Evolutionary conservation across 2,329 filamentous ascomycete genomes (phyloP).

Genomic region (Trichoderma brevicompactum): DNA sequence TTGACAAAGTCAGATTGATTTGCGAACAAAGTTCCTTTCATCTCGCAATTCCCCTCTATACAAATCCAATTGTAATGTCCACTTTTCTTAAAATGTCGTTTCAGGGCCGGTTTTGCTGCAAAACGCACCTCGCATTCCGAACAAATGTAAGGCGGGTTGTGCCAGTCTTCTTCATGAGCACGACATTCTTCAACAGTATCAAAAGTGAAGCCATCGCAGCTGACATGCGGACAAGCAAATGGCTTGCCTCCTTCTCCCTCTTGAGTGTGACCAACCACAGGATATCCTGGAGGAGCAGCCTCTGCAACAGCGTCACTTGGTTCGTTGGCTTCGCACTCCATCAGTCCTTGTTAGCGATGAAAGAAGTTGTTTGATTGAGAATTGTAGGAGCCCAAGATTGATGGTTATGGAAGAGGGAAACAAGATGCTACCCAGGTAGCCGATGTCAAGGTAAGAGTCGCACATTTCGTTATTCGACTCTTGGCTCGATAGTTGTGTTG

Average conservation of each 20-base stretch:
- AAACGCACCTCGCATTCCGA: slow-evolving; percentile 33
- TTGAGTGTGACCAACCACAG: neutral
- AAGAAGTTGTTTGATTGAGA: too few relatives aligned
- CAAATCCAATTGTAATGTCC: slow-evolving; percentile 25
- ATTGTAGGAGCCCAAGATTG: neutral
- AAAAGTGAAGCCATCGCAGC: slow-evolving; percentile 37
- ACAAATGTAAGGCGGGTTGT: slow-evolving; percentile 34
- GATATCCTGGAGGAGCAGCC: neutral
- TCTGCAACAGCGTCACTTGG: neutral
- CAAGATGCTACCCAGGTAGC: neutral
- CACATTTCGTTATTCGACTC: neutral
- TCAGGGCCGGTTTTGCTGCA: slow-evolving; percentile 33
- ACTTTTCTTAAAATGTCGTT: slow-evolving; percentile 31
- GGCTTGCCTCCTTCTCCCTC: slow-evolving; percentile 6
- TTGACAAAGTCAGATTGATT: neutral
- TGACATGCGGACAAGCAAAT: slow-evolving; percentile 34
- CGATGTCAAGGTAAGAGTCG: neutral
- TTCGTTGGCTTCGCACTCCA: neutral
- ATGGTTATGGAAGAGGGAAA: neutral
- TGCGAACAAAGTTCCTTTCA: neutral
- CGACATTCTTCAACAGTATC: slow-evolving; percentile 32
- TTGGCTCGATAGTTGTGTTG: too few relatives aligned
- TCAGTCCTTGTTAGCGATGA: neutral
- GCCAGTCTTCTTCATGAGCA: slow-evolving; percentile 36
- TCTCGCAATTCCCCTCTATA: neutral